Conservation (phyloP, 345 rosid species). For the Linum tenue region DNA sequence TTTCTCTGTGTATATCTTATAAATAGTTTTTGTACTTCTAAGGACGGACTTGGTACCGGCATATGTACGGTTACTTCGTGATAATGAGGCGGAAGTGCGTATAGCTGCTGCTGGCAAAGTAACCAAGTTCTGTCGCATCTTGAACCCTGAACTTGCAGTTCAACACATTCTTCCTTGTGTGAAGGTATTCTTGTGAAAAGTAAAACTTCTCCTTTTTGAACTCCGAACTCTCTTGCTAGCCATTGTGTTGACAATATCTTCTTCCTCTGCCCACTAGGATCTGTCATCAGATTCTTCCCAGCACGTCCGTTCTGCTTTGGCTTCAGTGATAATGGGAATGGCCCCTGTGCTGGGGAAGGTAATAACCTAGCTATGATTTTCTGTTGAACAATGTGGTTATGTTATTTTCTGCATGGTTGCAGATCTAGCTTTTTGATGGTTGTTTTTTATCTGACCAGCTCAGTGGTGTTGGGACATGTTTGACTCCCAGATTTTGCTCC, state of each 20-base stretch:
- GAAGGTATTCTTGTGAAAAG: conserved; percentile 40
- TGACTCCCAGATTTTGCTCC: neutral
- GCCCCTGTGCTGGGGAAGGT: conserved; percentile 76
- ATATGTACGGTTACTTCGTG: conserved; percentile 84
- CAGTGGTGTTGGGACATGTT: neutral
- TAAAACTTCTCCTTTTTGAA: conserved; percentile 6
- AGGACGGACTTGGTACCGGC: conserved; percentile 91
- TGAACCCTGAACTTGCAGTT: conserved; percentile 78
- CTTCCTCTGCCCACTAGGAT: conserved; percentile 35
- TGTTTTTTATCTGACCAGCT: no score
- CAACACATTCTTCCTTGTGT: conserved; percentile 85
- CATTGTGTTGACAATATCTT: no score
- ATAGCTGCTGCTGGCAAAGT: conserved; percentile 98
- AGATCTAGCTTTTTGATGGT: neutral
- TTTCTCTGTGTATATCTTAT: neutral
- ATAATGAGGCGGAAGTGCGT: conserved; percentile 97
- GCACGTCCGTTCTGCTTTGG: conserved; percentile 95
- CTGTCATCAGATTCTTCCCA: conserved; percentile 94
- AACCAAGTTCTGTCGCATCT: conserved; percentile 80
- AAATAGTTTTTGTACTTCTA: neutral
- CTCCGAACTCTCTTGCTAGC: neutral
- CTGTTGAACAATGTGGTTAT: neutral
- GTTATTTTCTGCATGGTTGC: neutral
- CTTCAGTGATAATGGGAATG: conserved; percentile 99
- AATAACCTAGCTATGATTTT: neutral